Conservation (phyloP, 139 green algal genomes). For the Deuterostichococcus epilithicus region DNA sequence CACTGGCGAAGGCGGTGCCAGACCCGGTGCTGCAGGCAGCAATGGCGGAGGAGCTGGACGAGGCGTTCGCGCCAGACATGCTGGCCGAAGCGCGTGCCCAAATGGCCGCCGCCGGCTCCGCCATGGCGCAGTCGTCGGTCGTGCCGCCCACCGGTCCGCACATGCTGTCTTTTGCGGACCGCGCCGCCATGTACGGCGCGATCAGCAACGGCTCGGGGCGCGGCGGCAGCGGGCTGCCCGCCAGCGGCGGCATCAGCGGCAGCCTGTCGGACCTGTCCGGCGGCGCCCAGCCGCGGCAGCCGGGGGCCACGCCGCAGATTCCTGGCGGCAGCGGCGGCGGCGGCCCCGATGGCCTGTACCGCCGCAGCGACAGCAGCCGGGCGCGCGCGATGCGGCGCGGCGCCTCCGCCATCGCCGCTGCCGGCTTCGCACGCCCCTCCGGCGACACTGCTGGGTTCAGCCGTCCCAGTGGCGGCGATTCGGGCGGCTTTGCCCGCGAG, state of each 20-base stretch:
- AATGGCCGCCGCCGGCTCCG: background rate
- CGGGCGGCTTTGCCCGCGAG: too few species aligned
- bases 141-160: background rate
- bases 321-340: too few species aligned
- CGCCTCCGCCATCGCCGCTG: too few species aligned
- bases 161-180: background rate
- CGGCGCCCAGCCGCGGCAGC: too few species aligned
- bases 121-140: background rate
- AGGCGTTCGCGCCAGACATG: background rate
- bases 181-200: background rate
- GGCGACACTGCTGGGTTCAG: too few species aligned
- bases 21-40: background rate
- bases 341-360: too few species aligned
- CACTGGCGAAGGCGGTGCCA: background rate
- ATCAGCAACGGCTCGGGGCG: background rate
- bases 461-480: too few species aligned
- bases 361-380: too few species aligned
- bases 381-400: too few species aligned
- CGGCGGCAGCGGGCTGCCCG: background rate
- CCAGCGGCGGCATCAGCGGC: background rate
- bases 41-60: background rate
- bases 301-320: too few species aligned
- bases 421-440: background rate
- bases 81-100: background rate
- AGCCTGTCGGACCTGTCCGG: background rate